Evolutionary conservation across 306 rosid genomes (phyloP).

Genomic region (Citrullus mucosospermus): DNA sequence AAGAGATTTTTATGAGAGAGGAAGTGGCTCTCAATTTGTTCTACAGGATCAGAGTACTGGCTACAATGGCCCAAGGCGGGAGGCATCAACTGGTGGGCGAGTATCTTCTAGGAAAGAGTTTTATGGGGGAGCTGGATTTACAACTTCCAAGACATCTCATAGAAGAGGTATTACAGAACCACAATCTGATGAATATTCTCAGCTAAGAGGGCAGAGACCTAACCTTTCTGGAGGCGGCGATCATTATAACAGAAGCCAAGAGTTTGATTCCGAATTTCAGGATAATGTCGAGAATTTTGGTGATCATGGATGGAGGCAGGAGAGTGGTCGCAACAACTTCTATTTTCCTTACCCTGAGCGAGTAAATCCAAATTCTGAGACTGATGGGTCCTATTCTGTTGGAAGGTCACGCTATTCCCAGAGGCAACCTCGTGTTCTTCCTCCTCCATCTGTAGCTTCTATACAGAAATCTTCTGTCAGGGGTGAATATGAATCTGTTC

Average conservation of each 20-base stretch:
- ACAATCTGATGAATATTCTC: constrained; percentile 44
- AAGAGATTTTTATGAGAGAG: constrained; percentile 60
- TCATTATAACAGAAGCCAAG: constrained; percentile 46
- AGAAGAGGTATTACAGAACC: constrained; percentile 48
- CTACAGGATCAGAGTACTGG: constrained; percentile 48
- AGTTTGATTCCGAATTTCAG: constrained; percentile 52
- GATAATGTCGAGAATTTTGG: constrained; percentile 61
- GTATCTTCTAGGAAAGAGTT: constrained; percentile 51
- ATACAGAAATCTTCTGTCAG: constrained; percentile 41
- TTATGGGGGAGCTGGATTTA: constrained; percentile 42
- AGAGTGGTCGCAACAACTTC: constrained; percentile 35
- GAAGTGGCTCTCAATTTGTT: constrained; percentile 42
- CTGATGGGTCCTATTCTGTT: constrained; percentile 55
- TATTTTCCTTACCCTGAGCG: constrained; percentile 54
- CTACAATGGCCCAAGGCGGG: constrained; percentile 39
- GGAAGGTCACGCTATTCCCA: constrained; percentile 68
- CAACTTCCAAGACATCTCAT: constrained; percentile 37
- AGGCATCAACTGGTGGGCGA: constrained; percentile 49
- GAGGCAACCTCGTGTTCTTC: constrained; percentile 93
- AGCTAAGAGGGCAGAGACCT: constrained; percentile 56
- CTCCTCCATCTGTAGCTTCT: constrained; percentile 67
- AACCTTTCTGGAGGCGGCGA: constrained; percentile 56
- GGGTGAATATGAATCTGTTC: constrained; percentile 36
- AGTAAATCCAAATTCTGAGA: constrained; percentile 43
- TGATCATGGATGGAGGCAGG: constrained; percentile 58